Evolutionary conservation across 192 early-diverging fungal genomes (phyloP), one percentile per base, ranked within the genome.

Genomic region (Podila epigama): DNA sequence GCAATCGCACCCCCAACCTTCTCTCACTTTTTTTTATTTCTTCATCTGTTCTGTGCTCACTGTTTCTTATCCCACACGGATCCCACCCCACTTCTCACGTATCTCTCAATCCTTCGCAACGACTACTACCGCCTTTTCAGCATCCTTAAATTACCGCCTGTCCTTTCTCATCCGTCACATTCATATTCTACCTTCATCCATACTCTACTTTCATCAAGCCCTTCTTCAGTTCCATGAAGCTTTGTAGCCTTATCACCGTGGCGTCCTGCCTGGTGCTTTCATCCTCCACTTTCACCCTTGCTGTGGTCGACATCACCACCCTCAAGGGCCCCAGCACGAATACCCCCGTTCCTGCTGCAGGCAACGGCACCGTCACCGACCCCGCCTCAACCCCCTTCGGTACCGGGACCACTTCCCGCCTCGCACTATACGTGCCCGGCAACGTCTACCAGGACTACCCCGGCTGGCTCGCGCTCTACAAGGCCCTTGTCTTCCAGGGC

Each of bases 391-490:
- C 66, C 20, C 10, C 20, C 32, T 68, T 59, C 41, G 48, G 41
- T 33, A 50, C 66, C 1, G 66, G 66, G 20, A 60, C 56, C 27
- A 51, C 66, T 25, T 68, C 66, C 0, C 66, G 66, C 18, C 36
- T 68, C 5, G 66, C 66, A 7, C 58, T 68, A 11, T 68, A 42
- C 16, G 66, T 68, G 5, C 66, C 66, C 0, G 35, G 35, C 48
- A 54, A n/a, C 3, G 58, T 60, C 37, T 68, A 60, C 56, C 48
- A 35, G 8, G 58, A 57, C 39, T 59, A 68, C 4, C 66, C 66
- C 22, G 66, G 56, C 15, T 68, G 66, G 66, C 40, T 68, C 11
- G 44, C 66, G 4, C 34, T 58, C 36, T 68, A 68, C 54, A 68
- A 68, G 54, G 58, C 56, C 8, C 66, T 68, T 20, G 66, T 68